Evolutionary conservation across 331 rosid genomes (phyloP).

Genomic region (Malus hybrid): DNA sequence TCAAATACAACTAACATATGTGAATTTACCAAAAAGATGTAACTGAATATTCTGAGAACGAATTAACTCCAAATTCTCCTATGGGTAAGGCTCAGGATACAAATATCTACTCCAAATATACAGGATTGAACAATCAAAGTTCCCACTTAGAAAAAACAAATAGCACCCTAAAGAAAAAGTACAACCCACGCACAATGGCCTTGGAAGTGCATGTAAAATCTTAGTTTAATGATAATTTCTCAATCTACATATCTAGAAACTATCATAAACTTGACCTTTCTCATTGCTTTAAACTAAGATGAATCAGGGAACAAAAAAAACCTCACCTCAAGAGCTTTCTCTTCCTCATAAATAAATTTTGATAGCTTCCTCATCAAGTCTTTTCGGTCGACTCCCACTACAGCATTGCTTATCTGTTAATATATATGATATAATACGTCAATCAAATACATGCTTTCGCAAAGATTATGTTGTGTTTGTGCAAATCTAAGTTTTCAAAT

Average conservation of each 20-base stretch:
- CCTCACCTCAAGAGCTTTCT: slow-evolving; percentile 57
- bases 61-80: too few relatives aligned
- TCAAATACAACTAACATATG: too few relatives aligned
- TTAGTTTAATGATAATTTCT: not conserved
- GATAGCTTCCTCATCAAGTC: slow-evolving; percentile 64
- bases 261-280: not conserved
- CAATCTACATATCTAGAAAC: not conserved
- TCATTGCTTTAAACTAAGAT: not conserved
- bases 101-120: too few relatives aligned
- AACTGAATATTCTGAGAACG: too few relatives aligned
- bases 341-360: slow-evolving; percentile 60
- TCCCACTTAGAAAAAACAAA: not conserved
- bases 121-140: not conserved
- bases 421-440: not conserved
- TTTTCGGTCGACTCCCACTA: slow-evolving; percentile 46
- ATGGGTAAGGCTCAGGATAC: too few relatives aligned
- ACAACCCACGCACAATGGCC: not conserved
- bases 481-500: slow-evolving; percentile 2
- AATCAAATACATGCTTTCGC: not conserved
- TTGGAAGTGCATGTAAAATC: too few relatives aligned
- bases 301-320: slow-evolving; percentile 8
- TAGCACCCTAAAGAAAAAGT: not conserved
- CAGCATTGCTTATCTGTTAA: slow-evolving; percentile 42
- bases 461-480: slow-evolving; percentile 4
- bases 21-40: too few relatives aligned